Conservation (phyloP, 2,329 filamentous ascomycete genomes). For the Xylaria sp. region DNA sequence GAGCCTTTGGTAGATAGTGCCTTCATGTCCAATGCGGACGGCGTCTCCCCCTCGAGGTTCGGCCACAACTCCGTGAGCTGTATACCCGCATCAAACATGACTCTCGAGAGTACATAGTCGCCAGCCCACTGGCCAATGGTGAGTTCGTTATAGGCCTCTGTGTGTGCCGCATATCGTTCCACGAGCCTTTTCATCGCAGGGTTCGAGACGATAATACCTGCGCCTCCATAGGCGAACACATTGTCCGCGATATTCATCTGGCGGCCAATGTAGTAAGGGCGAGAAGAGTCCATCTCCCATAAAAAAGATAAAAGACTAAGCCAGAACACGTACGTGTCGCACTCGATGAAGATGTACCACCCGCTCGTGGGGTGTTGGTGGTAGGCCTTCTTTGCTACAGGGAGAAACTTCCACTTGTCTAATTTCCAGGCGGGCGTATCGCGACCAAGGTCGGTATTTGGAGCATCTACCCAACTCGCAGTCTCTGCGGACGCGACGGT, state of each 20-base stretch:
- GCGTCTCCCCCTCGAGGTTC: constrained; percentile 34
- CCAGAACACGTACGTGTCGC: constrained; percentile 37
- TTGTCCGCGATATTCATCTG: constrained; percentile 28
- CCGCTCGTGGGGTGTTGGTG: constrained; percentile 21
- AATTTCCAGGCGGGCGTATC: constrained; percentile 36
- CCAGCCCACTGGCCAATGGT: constrained; percentile 35
- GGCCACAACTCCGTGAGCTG: constrained; percentile 28
- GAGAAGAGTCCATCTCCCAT: constrained; percentile 28
- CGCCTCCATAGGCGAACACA: constrained; percentile 34
- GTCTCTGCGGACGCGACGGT: constrained; percentile 7
- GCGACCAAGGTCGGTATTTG: constrained; percentile 31
- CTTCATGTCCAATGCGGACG: constrained; percentile 24
- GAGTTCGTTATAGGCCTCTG: constrained; percentile 25
- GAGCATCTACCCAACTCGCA: constrained; percentile 26
- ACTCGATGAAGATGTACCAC: constrained; percentile 36
- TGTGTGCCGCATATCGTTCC: constrained; percentile 11
- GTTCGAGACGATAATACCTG: constrained; percentile 36
- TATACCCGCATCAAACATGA: constrained; percentile 31
- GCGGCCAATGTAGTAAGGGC: constrained; percentile 34
- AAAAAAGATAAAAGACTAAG: constrained; percentile 25
- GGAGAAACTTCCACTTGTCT: constrained; percentile 39
- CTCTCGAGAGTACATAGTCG: constrained; percentile 30
- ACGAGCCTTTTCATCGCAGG: constrained; percentile 32
- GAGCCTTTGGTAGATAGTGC: neutral
- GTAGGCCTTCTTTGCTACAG: constrained; percentile 33